These are phyloP conservation scores for Petunia axillaris DNA, from an alignment of 257 asterid species.

Conservation along the genomic window DNA sequence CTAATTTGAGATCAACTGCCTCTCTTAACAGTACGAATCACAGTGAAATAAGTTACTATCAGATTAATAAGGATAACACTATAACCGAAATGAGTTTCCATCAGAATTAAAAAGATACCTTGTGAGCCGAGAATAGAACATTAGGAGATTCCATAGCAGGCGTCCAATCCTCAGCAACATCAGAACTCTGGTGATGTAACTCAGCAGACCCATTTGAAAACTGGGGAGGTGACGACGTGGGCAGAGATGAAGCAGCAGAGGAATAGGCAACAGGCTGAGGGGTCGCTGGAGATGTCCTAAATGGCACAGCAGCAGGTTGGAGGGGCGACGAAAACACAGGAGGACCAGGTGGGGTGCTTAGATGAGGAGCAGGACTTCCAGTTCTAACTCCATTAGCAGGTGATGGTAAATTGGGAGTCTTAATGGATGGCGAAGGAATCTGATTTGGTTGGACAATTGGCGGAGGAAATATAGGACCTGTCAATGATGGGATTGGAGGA, in stretches of 20 bases:
- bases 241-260: slow-evolving; percentile 71
- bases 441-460: slow-evolving; percentile 64
- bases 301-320: slow-evolving; percentile 96
- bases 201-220: slow-evolving; percentile 73
- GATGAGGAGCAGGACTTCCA: slow-evolving; percentile 63
- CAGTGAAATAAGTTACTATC: slow-evolving; percentile 5
- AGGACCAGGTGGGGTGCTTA: slow-evolving; percentile 99
- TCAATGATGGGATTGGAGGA: slow-evolving; percentile 52
- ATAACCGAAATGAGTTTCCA: background rate
- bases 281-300: slow-evolving; percentile 90
- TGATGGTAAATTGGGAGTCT: slow-evolving; percentile 66
- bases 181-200: slow-evolving; percentile 62
- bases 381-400: slow-evolving; percentile 66
- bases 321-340: slow-evolving; percentile 93
- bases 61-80: slow-evolving; percentile 12
- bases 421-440: slow-evolving; percentile 63
- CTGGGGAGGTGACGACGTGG: slow-evolving; percentile 70
- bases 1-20: background rate
- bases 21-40: slow-evolving; percentile 3
- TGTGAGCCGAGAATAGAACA: slow-evolving; percentile 85
- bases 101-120: slow-evolving; percentile 50
- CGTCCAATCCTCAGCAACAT: slow-evolving; percentile 52
- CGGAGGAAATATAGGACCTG: slow-evolving; percentile 61
- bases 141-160: slow-evolving; percentile 61
- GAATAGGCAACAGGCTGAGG: slow-evolving; percentile 93